These are phyloP conservation scores for Metschnikowia similis DNA, from an alignment of 805 yeast genomes.

Conservation along the genomic window DNA sequence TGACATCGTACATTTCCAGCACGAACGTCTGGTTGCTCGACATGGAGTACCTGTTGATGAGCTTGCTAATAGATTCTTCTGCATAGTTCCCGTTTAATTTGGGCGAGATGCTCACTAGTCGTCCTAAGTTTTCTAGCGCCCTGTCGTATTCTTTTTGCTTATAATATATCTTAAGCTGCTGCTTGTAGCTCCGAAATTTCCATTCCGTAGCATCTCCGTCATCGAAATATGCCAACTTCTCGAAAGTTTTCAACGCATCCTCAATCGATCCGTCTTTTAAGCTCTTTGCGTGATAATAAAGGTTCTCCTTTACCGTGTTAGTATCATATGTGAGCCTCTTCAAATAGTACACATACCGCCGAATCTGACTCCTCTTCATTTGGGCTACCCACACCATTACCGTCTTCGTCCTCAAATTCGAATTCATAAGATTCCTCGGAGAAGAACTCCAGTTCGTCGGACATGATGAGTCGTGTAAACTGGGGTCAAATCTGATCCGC, in stretches of 20 bases:
- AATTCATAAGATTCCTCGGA: constrained; percentile 41
- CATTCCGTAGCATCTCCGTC: constrained; percentile 25
- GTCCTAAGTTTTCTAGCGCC: constrained; percentile 21
- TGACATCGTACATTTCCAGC: constrained; percentile 26
- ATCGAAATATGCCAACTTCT: constrained; percentile 17
- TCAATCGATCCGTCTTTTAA: constrained; percentile 27
- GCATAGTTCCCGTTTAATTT: constrained; percentile 32
- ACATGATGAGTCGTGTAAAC: constrained; percentile 18
- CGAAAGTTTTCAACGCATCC: constrained; percentile 11
- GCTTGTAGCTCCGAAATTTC: constrained; percentile 39
- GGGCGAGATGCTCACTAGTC: constrained; percentile 22
- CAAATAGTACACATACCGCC: constrained; percentile 8
- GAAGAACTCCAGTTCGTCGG: constrained; percentile 33
- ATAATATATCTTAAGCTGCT: constrained; percentile 35
- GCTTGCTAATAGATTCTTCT: constrained; percentile 37
- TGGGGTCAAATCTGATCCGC: neutral
- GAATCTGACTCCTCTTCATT: constrained; percentile 15
- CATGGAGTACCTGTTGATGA: constrained; percentile 30
- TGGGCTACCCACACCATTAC: constrained; percentile 25
- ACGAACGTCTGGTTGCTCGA: constrained; percentile 26
- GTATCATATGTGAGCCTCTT: constrained; percentile 3
- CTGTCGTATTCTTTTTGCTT: constrained; percentile 19
- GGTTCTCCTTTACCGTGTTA: constrained; percentile 24
- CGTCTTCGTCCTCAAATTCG: constrained; percentile 32
- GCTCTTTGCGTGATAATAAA: constrained; percentile 36